Base-by-base conservation (phyloP, 2,329 filamentous ascomycete genomes). In the Diaporthe capsici region DNA sequence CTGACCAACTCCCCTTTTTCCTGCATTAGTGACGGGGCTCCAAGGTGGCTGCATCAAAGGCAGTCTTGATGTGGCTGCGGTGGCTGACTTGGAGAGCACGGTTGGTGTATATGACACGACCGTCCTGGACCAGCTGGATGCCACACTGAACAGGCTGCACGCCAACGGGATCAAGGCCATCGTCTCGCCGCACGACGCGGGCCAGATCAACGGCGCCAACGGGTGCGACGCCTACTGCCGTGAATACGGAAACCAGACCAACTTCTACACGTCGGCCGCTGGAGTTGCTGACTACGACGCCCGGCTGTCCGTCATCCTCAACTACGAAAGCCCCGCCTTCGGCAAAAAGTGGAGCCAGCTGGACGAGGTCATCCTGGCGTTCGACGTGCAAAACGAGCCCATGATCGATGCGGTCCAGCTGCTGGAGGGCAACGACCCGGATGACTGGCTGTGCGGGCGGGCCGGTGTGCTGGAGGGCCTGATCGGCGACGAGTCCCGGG, bases 201-300 rank as follows among this genome's bases (percentile, higher is more conserved):
- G 58, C 15, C 58, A 63, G 13, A 63, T 63, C 58, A 63, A 63
- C 37, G 58, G 58, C 9, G 37, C 58, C 58, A 63, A 63, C 39
- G 58, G 58, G 8, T 63, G 58, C 39, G 60, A 63, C 39, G 39
- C 60, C 15, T 63, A 63, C 60, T 63, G 60, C 60, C n/a, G 37
- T 3, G 31, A 63, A 20, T 44, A 63, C 20, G 58, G 58, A n/a
- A 63, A 63, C 58, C 58, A 63, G 39, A 63, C 58, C 37, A 63
- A 17, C 39, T 63, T 28, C 39, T 63, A 63, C 58, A 25, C n/a
- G 15, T 63, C 58, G 13, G 37, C 39, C n/a, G 58, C 12, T n/a
- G 39, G 37, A 13, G 37, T 28, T 9, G 58, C 58, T 15, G 58
- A 63, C 12, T 58, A 58, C 31, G 55, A 58, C 55, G 55, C 55